Base-by-base conservation (phyloP, 495 filamentous ascomycete species). In the Lepidopterella palustris region DNA sequence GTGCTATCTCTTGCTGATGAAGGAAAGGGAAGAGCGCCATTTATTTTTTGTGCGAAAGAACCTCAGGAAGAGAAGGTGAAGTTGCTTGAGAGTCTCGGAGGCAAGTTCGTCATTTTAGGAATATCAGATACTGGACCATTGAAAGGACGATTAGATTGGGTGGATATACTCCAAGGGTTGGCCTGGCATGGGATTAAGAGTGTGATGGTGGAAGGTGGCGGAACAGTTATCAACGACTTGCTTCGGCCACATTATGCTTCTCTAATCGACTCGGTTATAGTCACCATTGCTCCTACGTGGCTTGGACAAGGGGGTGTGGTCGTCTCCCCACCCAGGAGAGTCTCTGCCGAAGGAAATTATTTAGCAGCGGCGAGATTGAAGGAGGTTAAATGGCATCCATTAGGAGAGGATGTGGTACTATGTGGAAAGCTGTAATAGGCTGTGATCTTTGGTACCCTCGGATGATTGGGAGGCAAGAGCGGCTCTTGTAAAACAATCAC, bases 151-250 rank as follows among this genome's bases (percentile, higher is more conserved):
- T 28, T 85, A 31, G 68, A 74, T 4, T 95, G 90, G 90, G 73
- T 73, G 45, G 75, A 75, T 39, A 77, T 95, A 23, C 71, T 93
- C 10, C 70, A 72, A 32, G 76, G 74, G 21, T 67, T 92, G 13
- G 72, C 71, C 49, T 72, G 72, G 6, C 77, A 87, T 58, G 85
- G 86, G 0, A 74, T 95, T 57, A 76, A 79, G 24, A 92, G 88
- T 64, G 79, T 96, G 26, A 96, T 95, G 91, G 78, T 96, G 39
- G 91, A 96, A 72, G 90, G 90, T 0, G 90, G 90, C 15, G 90
- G 82, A 3, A 79, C 79, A 20, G 82, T 96, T 49, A 85, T 95
- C 64, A 88, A 88, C 65, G 82, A 86, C 53, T 75, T 96, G 13
- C 74, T 96, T 18, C 74, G 77, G 32, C 72, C 76, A 15, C 77